Evolutionary conservation across 306 rosid genomes (phyloP), one percentile per base, ranked within the genome.

Genomic region (Pyrus communis): DNA sequence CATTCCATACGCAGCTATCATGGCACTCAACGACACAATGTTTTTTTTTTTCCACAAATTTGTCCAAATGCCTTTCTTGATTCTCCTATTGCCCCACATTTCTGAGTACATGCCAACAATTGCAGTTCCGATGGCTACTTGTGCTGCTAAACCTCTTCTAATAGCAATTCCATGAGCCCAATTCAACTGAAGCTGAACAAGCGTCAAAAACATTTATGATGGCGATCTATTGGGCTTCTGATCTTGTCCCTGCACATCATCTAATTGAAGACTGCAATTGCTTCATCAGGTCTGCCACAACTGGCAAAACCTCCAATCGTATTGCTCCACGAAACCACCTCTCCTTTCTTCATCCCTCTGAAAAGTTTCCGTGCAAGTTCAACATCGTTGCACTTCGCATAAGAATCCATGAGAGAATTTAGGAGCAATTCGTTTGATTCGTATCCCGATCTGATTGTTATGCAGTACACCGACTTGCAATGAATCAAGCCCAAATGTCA

Each of bases 151-250:
- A n/a, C 80, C 77, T 38, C 74, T 61, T 72, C 81, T 65, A 57
- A 82, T 35, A 66, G 88, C 74, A 46, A 84, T 73, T 1, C 83
- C 90, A 49, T 84, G 90, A 15, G 90, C 88, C 85, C 86, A 84
- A 55, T 61, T 87, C 77, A 13, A 85, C 86, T 67, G 79, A 77
- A 68, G 77, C 70, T 17, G 86, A 62, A 58, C 90, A 82, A 61
- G 86, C 86, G 51, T 87, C 83, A 4, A 87, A 81, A 69, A 84
- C 81, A 59, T 80, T 77, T 54, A 79, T 67, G 17, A 84, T 64
- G 70, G 86, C 77, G 5, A 84, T 58, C 60, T 38, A n/a, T 82
- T 82, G 60, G 84, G 88, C 49, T 74, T 87, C 78, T 60, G 43
- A 27, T 42, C 83, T 38, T 51, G 66, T 54, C 54, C 79, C 22